phyloP scores from a whole-genome alignment of 345 rosid species.

The Populus alba region DNA sequence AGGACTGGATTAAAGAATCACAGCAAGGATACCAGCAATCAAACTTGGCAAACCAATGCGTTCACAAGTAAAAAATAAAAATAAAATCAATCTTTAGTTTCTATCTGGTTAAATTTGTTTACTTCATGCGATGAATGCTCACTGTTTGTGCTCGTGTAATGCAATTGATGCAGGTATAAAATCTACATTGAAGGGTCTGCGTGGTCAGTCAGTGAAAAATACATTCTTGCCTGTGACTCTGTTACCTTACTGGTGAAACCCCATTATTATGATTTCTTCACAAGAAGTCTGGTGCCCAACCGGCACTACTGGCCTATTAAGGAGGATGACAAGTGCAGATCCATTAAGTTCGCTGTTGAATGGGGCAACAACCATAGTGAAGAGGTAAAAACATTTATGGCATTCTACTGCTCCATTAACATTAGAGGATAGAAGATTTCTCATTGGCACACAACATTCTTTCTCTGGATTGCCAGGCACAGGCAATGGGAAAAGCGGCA shows the following conservation, averaged over 20 bases:
- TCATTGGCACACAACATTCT: no score
- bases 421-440: no score
- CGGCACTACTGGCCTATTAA: conserved; percentile 28
- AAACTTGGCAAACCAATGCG: conserved; percentile 71
- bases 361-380: conserved; percentile 26
- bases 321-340: conserved; percentile 24
- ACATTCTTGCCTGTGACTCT: conserved; percentile 34
- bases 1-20: conserved; percentile 74
- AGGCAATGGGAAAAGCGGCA: conserved; percentile 25
- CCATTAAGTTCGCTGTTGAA: conserved; percentile 33
- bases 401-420: no score
- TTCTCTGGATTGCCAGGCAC: conserved; percentile 17
- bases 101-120: no score
- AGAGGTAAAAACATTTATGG: conserved; percentile 9
- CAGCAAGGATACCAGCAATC: conserved; percentile 74
- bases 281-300: conserved; percentile 20
- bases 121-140: background rate
- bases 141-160: background rate
- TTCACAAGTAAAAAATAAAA: conserved; percentile 44
- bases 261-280: conserved; percentile 32
- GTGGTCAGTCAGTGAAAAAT: conserved; percentile 37
- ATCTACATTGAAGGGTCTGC: conserved; percentile 34
- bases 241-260: conserved; percentile 26
- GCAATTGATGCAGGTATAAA: conserved; percentile 23
- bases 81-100: background rate